Evolutionary conservation across 106 monocot species (phyloP).

Genomic region (Allium sativum): DNA sequence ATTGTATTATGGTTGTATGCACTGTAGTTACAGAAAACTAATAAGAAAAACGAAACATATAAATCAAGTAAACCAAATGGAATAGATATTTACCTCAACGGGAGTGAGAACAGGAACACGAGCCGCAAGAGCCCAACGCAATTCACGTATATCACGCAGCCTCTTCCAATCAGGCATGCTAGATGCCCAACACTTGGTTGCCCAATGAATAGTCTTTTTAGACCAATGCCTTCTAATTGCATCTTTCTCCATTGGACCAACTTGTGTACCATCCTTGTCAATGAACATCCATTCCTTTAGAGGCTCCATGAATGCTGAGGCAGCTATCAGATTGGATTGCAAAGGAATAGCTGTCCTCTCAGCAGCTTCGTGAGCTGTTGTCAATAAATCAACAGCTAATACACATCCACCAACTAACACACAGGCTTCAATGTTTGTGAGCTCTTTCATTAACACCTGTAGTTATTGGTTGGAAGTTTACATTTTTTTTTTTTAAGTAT

Average conservation of each 20-base stretch:
- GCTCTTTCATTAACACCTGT: conserved; percentile 85
- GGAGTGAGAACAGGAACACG: conserved; percentile 88
- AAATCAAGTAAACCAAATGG: no score
- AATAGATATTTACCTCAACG: conserved; percentile 47
- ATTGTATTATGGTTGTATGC: no score
- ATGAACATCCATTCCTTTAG: conserved; percentile 96
- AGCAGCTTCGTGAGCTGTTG: conserved; percentile 81
- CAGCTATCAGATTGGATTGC: conserved; percentile 95
- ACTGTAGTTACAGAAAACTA: no score
- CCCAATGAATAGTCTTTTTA: conserved; percentile 84
- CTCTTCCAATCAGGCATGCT: conserved; percentile 95
- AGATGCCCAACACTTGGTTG: conserved; percentile 86
- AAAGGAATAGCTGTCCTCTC: conserved; percentile 92
- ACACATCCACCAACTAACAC: conserved; percentile 96
- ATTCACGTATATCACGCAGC: conserved; percentile 91
- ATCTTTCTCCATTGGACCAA: conserved; percentile 93
- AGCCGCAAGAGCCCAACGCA: conserved; percentile 79
- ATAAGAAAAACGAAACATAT: no score
- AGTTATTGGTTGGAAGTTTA: background rate
- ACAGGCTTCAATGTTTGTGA: conserved; percentile 82
- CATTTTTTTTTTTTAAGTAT: no score
- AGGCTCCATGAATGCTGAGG: conserved; percentile 97
- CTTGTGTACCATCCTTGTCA: conserved; percentile 60
- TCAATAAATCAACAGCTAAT: conserved; percentile 87
- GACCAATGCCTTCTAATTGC: conserved; percentile 87